phyloP scores from a whole-genome alignment of 1,284 basidiomycete species.

The Marasmius tenuissimus region DNA sequence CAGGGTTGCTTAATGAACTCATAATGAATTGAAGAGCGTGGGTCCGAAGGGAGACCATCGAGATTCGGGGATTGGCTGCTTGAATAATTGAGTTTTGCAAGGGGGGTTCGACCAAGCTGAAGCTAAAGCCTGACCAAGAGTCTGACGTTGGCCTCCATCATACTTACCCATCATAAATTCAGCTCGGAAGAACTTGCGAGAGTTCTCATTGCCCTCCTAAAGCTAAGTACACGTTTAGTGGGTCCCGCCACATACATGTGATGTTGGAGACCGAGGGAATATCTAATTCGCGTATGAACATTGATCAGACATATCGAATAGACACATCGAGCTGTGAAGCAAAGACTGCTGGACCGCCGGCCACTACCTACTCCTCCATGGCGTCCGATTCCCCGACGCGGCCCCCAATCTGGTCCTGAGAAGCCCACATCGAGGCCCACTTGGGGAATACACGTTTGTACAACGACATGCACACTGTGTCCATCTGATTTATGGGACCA shows the following conservation, averaged over 20 bases:
- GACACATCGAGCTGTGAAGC: too few species aligned
- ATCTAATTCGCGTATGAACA: not conserved
- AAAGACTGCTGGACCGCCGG: too few species aligned
- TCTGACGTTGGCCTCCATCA: too few species aligned
- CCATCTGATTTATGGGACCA: slow-evolving; percentile 94
- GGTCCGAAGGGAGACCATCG: not conserved
- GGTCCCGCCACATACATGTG: not conserved
- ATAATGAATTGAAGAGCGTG: slow-evolving; percentile 7
- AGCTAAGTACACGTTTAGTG: too few species aligned
- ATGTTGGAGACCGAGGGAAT: not conserved
- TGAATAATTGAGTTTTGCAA: too few species aligned
- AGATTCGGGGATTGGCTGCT: too few species aligned
- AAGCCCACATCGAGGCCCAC: slow-evolving; percentile 62
- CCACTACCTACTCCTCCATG: slow-evolving; percentile 19
- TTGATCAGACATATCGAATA: too few species aligned
- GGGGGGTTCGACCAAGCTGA: too few species aligned
- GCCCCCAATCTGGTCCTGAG: not conserved
- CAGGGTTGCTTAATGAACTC: not conserved
- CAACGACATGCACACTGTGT: slow-evolving; percentile 87
- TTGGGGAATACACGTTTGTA: slow-evolving; percentile 92
- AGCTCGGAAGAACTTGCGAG: too few species aligned
- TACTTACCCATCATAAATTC: too few species aligned
- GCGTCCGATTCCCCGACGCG: slow-evolving; percentile 8
- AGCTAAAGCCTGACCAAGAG: too few species aligned
- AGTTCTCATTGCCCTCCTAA: too few species aligned